Conservation (phyloP, 2,329 filamentous ascomycete genomes). For the Sporothrix phasma region DNA sequence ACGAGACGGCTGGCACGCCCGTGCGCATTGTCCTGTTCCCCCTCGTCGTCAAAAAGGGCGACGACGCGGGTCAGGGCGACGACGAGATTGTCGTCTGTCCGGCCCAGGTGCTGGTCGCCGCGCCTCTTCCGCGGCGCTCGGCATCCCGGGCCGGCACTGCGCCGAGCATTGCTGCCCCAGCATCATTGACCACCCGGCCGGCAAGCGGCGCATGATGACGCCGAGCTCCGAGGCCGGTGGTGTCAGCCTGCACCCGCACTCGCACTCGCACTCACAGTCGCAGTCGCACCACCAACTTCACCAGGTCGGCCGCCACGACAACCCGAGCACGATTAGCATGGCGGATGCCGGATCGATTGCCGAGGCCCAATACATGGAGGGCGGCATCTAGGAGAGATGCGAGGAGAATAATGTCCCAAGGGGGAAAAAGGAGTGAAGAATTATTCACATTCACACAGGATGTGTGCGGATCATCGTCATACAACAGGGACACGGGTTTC, state of each 20-base stretch:
- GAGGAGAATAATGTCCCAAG: not conserved
- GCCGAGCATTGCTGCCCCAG: too few species aligned
- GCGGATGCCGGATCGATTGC: slow-evolving; percentile 14
- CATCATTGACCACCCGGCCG: not conserved
- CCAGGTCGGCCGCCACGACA: slow-evolving; percentile 27
- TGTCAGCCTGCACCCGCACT: slow-evolving; percentile 24
- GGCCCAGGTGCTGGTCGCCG: slow-evolving; percentile 79
- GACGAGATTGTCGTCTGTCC: slow-evolving; percentile 94
- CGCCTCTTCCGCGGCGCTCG: slow-evolving; percentile 28
- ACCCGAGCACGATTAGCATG: slow-evolving; percentile 31
- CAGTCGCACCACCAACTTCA: too few species aligned
- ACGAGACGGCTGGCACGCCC: slow-evolving; percentile 55
- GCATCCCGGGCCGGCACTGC: slow-evolving; percentile 21
- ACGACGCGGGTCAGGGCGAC: slow-evolving; percentile 76
- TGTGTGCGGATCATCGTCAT: not conserved
- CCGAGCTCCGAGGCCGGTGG: slow-evolving; percentile 45
- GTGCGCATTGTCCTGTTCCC: slow-evolving; percentile 94
- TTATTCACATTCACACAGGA: not conserved
- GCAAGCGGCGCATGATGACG: slow-evolving; percentile 29
- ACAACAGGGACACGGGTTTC: not conserved
- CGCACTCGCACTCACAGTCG: too few species aligned
- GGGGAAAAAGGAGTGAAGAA: not conserved
- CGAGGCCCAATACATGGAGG: slow-evolving; percentile 8
- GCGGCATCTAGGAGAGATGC: not conserved
- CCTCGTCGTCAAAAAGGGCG: slow-evolving; percentile 89